These are phyloP conservation scores for Anthoceros angustus DNA, from an alignment of 225 moss, liverwort and hornwort species.

Conservation along the genomic window DNA sequence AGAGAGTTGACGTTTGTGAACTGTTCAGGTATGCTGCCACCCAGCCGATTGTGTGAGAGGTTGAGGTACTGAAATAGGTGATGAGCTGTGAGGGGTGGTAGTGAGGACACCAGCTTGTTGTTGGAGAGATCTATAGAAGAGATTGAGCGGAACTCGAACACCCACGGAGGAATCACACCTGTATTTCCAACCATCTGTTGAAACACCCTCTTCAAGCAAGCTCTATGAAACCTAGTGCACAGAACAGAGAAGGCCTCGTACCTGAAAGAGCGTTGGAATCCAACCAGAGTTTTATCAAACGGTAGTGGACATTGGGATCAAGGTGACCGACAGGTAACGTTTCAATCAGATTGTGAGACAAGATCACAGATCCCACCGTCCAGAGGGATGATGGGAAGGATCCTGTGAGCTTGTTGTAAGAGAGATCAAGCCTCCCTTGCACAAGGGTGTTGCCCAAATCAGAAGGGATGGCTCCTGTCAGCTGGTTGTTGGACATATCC, in stretches of 20 bases:
- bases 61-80: conserved; percentile 19
- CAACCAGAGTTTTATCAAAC: not conserved
- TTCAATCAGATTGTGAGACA: conserved; percentile 17
- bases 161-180: not conserved
- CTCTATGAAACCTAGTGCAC: not conserved
- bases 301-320: not conserved
- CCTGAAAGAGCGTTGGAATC: not conserved
- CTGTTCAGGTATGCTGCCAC: conserved; percentile 21
- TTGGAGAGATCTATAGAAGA: conserved; percentile 12
- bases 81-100: conserved; percentile 9
- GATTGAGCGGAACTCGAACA: not conserved
- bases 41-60: conserved; percentile 20
- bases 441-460: conserved; percentile 14
- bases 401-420: conserved; percentile 24
- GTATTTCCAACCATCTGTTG: not conserved
- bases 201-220: not conserved
- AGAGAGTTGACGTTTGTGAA: not conserved
- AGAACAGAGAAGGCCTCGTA: not conserved
- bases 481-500: conserved; percentile 21
- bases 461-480: conserved; percentile 25
- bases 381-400: conserved; percentile 20
- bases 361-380: conserved; percentile 11
- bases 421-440: conserved; percentile 15
- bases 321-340: conserved; percentile 6
- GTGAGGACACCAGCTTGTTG: conserved; percentile 25